Evolutionary conservation across 2,329 filamentous ascomycete genomes (phyloP).

Genomic region (Mollisiaceae sp.): DNA sequence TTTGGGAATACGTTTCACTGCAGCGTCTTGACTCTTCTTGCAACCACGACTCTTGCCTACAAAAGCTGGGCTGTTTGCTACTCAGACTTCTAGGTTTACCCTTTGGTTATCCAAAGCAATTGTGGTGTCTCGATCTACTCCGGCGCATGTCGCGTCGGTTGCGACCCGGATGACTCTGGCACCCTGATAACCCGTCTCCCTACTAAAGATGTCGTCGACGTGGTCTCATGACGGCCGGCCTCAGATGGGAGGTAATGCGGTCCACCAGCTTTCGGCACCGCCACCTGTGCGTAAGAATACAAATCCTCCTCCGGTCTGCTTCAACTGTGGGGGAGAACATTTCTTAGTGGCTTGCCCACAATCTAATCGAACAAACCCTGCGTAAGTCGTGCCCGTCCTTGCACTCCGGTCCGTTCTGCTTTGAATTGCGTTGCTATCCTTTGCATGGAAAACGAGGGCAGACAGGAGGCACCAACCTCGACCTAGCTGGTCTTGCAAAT

Average conservation of each 20-base stretch:
- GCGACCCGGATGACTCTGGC: not conserved
- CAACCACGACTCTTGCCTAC: conserved; percentile 3
- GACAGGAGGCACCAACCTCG: too few species aligned
- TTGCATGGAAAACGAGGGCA: not conserved
- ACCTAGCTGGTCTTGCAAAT: not conserved
- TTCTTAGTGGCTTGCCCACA: conserved; percentile 60
- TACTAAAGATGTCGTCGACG: conserved; percentile 31
- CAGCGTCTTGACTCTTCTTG: conserved; percentile 16
- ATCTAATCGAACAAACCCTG: conserved; percentile 52
- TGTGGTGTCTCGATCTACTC: not conserved
- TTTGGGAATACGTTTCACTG: conserved; percentile 27
- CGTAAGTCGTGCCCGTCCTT: conserved; percentile 49
- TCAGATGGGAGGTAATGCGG: conserved; percentile 23
- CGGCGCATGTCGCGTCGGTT: not conserved
- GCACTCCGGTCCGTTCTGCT: not conserved
- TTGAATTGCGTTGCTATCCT: not conserved
- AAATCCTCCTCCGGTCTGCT: conserved; percentile 50
- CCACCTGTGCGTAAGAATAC: conserved; percentile 24
- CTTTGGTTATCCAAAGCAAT: not conserved
- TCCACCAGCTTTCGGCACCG: conserved; percentile 18
- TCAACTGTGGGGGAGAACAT: conserved; percentile 60
- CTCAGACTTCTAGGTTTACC: not conserved
- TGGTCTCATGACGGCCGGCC: conserved; percentile 33
- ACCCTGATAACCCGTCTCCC: not conserved
- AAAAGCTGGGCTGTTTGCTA: not conserved